Evolutionary conservation across 1,139 yeast species (phyloP).

Genomic region (Lodderomyces margitis): DNA sequence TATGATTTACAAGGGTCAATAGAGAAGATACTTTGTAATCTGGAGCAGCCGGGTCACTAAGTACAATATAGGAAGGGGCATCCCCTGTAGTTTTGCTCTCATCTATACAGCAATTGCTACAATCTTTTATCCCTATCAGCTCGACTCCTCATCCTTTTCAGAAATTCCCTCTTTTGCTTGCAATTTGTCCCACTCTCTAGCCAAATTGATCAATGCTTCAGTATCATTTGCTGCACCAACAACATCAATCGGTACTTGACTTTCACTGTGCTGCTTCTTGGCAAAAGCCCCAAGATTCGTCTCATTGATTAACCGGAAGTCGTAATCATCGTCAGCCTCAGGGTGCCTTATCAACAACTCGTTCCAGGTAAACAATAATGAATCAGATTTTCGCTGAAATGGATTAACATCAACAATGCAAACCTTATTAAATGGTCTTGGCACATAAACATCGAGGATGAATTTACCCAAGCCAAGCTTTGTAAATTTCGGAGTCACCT

Average conservation of each 20-base stretch:
- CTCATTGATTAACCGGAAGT: conserved; percentile 65
- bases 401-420: conserved; percentile 85
- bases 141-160: too few relatives aligned
- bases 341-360: conserved; percentile 47
- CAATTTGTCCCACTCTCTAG: conserved; percentile 49
- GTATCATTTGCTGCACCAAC: conserved; percentile 78
- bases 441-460: conserved; percentile 78
- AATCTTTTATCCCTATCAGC: too few relatives aligned
- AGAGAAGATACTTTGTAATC: too few relatives aligned
- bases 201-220: conserved; percentile 60
- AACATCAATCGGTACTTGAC: conserved; percentile 87
- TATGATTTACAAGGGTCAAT: too few relatives aligned
- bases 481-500: conserved; percentile 38
- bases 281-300: conserved; percentile 73
- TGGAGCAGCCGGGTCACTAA: too few relatives aligned
- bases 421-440: conserved; percentile 65
- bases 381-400: conserved; percentile 71
- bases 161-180: conserved; percentile 2
- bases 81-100: too few relatives aligned
- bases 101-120: too few relatives aligned
- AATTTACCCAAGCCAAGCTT: conserved; percentile 25
- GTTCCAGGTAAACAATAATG: conserved; percentile 80
- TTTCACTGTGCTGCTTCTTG: conserved; percentile 79
- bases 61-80: too few relatives aligned
- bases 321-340: conserved; percentile 17